phyloP scores from a whole-genome alignment of 768 basidiomycete species.

The Neoboletus brunneissimus region DNA sequence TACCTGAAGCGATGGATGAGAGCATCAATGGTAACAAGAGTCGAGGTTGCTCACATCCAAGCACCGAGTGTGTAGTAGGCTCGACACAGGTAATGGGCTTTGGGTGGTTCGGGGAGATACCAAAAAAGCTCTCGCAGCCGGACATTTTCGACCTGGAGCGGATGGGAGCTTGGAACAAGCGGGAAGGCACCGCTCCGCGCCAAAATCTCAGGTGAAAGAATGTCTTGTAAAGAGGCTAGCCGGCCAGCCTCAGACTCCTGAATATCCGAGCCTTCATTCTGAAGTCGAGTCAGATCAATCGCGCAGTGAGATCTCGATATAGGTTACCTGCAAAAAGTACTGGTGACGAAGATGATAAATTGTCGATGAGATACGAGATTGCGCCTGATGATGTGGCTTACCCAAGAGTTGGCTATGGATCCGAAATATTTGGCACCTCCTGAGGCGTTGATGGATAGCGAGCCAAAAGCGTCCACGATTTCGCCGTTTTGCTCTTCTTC shows the following conservation, averaged over 20 bases:
- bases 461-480: conserved; percentile 77
- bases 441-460: conserved; percentile 67
- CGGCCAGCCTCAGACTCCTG: conserved; percentile 48
- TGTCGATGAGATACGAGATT: not conserved
- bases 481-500: conserved; percentile 67
- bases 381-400: conserved; percentile 25
- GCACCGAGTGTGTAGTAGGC: conserved; percentile 64
- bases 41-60: conserved; percentile 56
- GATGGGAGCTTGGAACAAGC: conserved; percentile 43
- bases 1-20: conserved; percentile 45
- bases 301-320: not conserved
- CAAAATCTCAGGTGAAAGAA: conserved; percentile 63
- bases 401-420: conserved; percentile 75
- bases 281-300: conserved; percentile 12
- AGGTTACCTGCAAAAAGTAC: conserved; percentile 70
- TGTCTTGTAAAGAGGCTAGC: conserved; percentile 46
- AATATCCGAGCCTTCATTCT: conserved; percentile 63
- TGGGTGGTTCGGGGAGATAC: conserved; percentile 64
- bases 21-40: not conserved
- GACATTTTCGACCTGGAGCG: conserved; percentile 40
- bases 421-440: conserved; percentile 77
- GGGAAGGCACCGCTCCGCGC: conserved; percentile 65
- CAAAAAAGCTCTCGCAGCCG: conserved; percentile 58
- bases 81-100: conserved; percentile 57
- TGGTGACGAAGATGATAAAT: conserved; percentile 25